Conservation (phyloP, 345 rosid species). For the Iberis pinnata region DNA sequence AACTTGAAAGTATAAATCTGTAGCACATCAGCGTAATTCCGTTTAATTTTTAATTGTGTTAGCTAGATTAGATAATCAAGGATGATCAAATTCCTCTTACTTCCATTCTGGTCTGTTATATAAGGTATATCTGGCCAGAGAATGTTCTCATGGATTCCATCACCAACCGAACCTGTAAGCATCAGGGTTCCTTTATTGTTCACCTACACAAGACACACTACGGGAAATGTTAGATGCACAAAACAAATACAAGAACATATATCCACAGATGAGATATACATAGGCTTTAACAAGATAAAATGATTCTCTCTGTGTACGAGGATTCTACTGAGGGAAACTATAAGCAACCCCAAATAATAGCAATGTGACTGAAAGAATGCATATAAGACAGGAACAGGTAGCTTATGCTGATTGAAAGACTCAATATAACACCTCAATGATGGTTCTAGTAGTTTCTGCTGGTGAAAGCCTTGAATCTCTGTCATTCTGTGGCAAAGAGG, state of each 20-base stretch:
- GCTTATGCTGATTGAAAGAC: conserved; percentile 18
- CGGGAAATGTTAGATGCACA: conserved; percentile 41
- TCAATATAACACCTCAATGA: conserved; percentile 71
- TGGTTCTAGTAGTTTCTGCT: conserved; percentile 72
- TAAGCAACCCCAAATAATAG: not conserved
- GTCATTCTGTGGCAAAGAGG: conserved; percentile 32
- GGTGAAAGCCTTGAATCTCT: conserved; percentile 53
- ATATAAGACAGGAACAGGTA: not conserved
- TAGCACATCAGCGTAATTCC: conserved; percentile 19
- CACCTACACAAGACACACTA: conserved; percentile 69
- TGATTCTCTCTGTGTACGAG: too few species aligned
- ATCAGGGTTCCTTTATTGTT: conserved; percentile 73
- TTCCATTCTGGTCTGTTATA: conserved; percentile 76
- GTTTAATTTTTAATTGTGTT: not conserved
- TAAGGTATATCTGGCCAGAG: conserved; percentile 85
- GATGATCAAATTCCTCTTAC: conserved; percentile 31
- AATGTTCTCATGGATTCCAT: conserved; percentile 66
- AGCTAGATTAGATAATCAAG: not conserved
- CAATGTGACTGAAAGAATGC: not conserved
- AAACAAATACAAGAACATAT: not conserved
- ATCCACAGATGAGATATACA: too few species aligned
- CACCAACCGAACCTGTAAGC: conserved; percentile 51
- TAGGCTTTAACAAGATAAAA: too few species aligned
- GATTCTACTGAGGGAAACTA: not conserved
- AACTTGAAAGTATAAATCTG: conserved; percentile 85